Evolutionary conservation across 1,139 yeast genomes (phyloP).

Genomic region (Geotrichum klebahnii): DNA sequence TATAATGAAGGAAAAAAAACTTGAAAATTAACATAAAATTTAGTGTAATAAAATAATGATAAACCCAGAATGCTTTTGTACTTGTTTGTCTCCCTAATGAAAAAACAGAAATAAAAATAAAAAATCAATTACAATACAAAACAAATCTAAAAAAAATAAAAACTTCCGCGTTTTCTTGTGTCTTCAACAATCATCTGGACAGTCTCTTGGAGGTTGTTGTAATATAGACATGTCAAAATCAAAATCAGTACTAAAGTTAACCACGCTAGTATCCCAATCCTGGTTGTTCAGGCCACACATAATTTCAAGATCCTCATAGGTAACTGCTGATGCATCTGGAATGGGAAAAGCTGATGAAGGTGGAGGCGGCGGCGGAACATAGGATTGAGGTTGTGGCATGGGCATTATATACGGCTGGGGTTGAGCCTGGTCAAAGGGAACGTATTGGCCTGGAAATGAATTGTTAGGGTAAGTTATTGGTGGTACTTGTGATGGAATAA

Average conservation of each 20-base stretch:
- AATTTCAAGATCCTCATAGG: constrained; percentile 21
- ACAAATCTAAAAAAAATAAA: neutral
- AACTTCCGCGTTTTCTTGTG: neutral
- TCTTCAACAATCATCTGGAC: constrained; percentile 19
- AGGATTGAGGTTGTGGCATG: neutral
- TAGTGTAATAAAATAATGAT: too few relatives aligned
- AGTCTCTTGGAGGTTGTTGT: constrained; percentile 21
- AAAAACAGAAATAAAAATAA: too few relatives aligned
- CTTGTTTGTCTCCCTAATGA: too few relatives aligned
- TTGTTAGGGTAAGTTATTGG: neutral
- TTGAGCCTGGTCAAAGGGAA: neutral
- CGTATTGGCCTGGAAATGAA: neutral
- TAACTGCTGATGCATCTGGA: constrained; percentile 8
- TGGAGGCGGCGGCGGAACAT: too few relatives aligned
- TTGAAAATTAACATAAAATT: too few relatives aligned
- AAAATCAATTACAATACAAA: neutral
- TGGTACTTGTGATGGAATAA: neutral
- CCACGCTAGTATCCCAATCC: constrained; percentile 20
- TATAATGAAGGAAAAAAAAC: too few relatives aligned
- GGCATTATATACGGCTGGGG: neutral
- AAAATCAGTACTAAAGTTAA: constrained; percentile 20
- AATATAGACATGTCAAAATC: constrained; percentile 16
- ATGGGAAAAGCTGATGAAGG: neutral
- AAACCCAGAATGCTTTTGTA: too few relatives aligned
- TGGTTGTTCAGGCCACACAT: constrained; percentile 22